Percentiles rank a stretch among this genome's conserved stretches.
Conservation (phyloP, 139 green algal species). For the Tetraselmis chui region DNA sequence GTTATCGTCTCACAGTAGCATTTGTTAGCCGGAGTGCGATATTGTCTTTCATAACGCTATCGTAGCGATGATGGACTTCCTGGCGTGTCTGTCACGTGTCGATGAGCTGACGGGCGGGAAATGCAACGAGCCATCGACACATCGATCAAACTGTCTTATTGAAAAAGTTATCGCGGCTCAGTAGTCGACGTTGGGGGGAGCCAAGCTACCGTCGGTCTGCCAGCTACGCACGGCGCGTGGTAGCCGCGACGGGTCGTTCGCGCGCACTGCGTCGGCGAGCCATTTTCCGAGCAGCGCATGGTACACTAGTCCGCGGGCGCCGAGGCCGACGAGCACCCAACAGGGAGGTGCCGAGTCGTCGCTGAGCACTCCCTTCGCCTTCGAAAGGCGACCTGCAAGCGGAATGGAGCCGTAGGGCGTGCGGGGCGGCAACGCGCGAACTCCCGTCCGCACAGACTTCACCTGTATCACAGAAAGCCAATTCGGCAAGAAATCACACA, state of each 20-base stretch:
- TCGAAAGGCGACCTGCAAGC: conserved; percentile 38
- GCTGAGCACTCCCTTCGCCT: neutral
- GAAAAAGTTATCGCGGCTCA: too few species aligned
- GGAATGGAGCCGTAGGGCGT: conserved; percentile 55
- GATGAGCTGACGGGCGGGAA: too few species aligned
- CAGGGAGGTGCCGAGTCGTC: neutral
- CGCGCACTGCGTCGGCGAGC: conserved; percentile 47
- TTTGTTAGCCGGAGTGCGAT: too few species aligned
- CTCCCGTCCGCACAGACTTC: conserved; percentile 41
- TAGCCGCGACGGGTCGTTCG: conserved; percentile 23
- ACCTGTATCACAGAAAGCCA: too few species aligned
- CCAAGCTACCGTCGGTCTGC: conserved; percentile 7
- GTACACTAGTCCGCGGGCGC: conserved; percentile 74
- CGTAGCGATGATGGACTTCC: too few species aligned
- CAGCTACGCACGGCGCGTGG: conserved; percentile 41
- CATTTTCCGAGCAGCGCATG: conserved; percentile 64
- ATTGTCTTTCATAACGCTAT: too few species aligned
- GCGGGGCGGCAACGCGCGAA: conserved; percentile 59
- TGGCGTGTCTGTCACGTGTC: too few species aligned
- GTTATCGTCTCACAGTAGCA: too few species aligned
- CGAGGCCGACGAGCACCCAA: conserved; percentile 70
- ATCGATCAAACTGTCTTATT: too few species aligned
- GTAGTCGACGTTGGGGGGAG: neutral
- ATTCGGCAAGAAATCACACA: too few species aligned
- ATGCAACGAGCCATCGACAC: too few species aligned